Percentiles rank a stretch among this genome's conserved stretches.
These are phyloP conservation scores for Achaetomiella virescens DNA, from an alignment of 495 filamentous ascomycete genomes.

Conservation along the genomic window DNA sequence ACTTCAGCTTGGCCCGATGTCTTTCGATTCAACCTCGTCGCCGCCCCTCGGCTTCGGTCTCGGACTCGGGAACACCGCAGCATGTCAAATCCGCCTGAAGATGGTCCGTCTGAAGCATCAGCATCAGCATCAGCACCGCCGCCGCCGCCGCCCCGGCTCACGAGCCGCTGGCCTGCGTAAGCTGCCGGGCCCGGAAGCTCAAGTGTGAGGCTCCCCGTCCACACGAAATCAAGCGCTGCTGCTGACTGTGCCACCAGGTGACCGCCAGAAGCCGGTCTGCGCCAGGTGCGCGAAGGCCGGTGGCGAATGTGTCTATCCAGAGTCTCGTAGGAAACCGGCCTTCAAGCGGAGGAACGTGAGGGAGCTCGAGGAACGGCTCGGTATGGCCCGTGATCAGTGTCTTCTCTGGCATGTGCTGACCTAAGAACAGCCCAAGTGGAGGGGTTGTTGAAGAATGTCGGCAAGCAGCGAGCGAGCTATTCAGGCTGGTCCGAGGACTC, in stretches of 20 bases:
- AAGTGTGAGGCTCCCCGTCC: conserved; percentile 39
- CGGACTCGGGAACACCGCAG: conserved; percentile 5
- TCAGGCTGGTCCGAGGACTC: neutral
- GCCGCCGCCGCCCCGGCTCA: neutral
- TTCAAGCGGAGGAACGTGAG: conserved; percentile 85
- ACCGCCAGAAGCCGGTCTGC: conserved; percentile 62
- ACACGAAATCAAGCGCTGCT: neutral
- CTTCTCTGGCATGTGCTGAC: neutral
- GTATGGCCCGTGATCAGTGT: conserved; percentile 35
- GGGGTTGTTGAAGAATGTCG: conserved; percentile 35
- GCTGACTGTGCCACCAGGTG: conserved; percentile 29
- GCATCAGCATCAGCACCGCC: neutral
- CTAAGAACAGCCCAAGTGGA: conserved; percentile 40
- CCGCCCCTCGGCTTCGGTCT: conserved; percentile 10
- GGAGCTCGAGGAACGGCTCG: conserved; percentile 73
- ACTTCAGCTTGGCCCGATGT: neutral
- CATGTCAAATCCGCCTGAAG: conserved; percentile 17
- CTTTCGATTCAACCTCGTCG: conserved; percentile 3
- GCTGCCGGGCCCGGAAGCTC: conserved; percentile 56
- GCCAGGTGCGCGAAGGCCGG: conserved; percentile 63
- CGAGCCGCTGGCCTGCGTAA: conserved; percentile 48
- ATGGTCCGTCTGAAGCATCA: conserved; percentile 7
- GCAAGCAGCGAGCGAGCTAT: conserved; percentile 9
- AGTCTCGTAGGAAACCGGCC: conserved; percentile 77
- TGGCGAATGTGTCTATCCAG: conserved; percentile 74